Base-by-base conservation (phyloP, 768 basidiomycete species). In the Tremella fuciformis region DNA sequence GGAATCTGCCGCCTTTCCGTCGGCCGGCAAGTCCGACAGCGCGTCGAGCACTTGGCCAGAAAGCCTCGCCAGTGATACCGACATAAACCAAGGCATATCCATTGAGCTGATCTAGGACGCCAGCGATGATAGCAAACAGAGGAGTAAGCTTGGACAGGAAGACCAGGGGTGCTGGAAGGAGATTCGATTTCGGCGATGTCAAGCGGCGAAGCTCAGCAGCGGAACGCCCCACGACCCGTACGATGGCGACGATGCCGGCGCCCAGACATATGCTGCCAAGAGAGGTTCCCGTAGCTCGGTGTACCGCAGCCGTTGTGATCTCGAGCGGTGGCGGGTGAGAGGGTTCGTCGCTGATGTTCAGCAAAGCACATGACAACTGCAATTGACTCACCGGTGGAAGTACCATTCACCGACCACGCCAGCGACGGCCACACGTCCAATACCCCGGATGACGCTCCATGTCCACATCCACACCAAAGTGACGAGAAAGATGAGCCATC, bases 321-420 rank as follows among this genome's bases (percentile, higher is more conserved):
- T 86, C 87, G 15, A 75, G 39, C 29, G 68, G 53, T 16, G 54
- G 52, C 9, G 63, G 63, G 16, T 62, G 60, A 18, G 55, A 52
- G 8, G 63, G 56, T 22, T 73, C 64, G 25, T 69, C 63, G 25
- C 67, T 67, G 41, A 16, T n/a, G 3, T 47, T 57, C 47, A 69
- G 62, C 29, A 7, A 11, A 59, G n/a, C n/a, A 24, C 4, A 26
- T 13, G 18, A 52, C 16, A 18, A 39, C 48, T 40, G 56, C 41
- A n/a, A 25, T 26, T 16, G 0, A 73, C 84, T 69, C 66, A 86
- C 83, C 84, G 80, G 25, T 83, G 74, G 77, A 90, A 94, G 73
- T 94, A 96, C 92, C 92, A 97, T 46, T 87, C 85, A 1, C 91
- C 92, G 34, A 97, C 83, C 3, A 92, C 88, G 26, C 86, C 87